Evolutionary conservation across 73 alveolate species (phyloP), one percentile per base, ranked within the genome.

Genomic region (Durusdinium trenchii): DNA sequence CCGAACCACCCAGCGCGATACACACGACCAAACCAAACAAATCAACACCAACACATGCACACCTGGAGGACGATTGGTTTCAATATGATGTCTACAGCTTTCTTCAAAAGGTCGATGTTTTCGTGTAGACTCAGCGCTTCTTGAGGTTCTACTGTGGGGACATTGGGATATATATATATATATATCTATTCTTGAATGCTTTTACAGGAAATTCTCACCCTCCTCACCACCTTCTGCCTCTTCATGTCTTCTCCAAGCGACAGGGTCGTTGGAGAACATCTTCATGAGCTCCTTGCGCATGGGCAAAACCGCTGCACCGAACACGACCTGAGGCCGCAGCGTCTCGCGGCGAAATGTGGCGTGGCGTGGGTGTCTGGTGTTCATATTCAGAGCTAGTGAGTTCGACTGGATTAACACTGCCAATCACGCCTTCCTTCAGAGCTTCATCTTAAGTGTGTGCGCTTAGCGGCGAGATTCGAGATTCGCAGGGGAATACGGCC

Each of bases 231-330:
- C 64, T 20, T 20, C 64, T 20, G 28, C 64, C 64, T 6, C 85
- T 60, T 1, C 30, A 32, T 60, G 1, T 60, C 30, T 3, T 2
- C 42, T 9, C 92, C 62, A 5, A 3, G 57, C 52, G 69, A 35
- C 86, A 3, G 96, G 96, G 38, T 90, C 96, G 54, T 67, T 90
- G 71, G 96, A 67, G 87, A 90, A 67, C 42, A 67, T 40, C 48
- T 69, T 32, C 96, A 90, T 90, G 45, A 90, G 47, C 61, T 90
- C 96, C 36, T 90, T 90, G 52, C 96, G 85, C 75, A 90, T 51
- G 40, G 96, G 96, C 82, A 90, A 51, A 40, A 71, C 96, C 43
- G 67, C 51, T 42, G 96, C 96, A 26, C 71, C 91, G 36, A 81
- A 81, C 71, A 81, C n/a, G n/a, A 50, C 91, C 91, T 81, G 18